phyloP scores from a whole-genome alignment of 2,329 filamentous ascomycete species.

The Chrysoporthe deuterocubensis region DNA sequence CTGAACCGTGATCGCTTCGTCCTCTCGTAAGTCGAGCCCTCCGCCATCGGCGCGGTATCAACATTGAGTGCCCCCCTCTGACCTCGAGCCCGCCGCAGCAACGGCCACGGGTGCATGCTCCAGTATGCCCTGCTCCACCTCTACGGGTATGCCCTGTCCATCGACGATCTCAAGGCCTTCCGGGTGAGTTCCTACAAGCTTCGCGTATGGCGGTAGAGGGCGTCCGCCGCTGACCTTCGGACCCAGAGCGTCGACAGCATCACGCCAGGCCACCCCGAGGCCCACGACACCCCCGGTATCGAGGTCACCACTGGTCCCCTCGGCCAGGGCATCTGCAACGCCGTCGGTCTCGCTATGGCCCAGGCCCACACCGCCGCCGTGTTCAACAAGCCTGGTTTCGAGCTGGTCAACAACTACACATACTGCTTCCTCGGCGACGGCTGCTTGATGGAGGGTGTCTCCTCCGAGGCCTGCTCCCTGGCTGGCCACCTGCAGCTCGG shows the following conservation, averaged over 20 bases:
- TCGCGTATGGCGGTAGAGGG: not conserved
- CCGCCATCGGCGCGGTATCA: slow-evolving; percentile 13
- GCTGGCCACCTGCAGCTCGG: slow-evolving; percentile 97
- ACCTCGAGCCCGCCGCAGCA: slow-evolving; percentile 42
- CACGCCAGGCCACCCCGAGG: slow-evolving; percentile 94
- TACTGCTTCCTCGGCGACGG: slow-evolving; percentile 97
- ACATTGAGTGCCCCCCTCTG: slow-evolving; percentile 19
- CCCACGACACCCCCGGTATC: slow-evolving; percentile 93
- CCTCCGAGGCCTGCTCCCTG: slow-evolving; percentile 86
- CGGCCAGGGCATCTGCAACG: slow-evolving; percentile 95
- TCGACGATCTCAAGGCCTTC: slow-evolving; percentile 96
- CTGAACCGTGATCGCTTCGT: slow-evolving; percentile 98
- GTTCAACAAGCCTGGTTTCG: slow-evolving; percentile 97
- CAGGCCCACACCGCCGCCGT: slow-evolving; percentile 87
- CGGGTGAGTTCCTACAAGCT: slow-evolving; percentile 66
- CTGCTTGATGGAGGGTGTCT: slow-evolving; percentile 98
- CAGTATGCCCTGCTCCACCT: slow-evolving; percentile 98
- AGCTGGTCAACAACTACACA: slow-evolving; percentile 94
- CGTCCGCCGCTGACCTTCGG: not conserved
- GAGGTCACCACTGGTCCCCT: slow-evolving; percentile 98
- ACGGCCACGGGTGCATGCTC: slow-evolving; percentile 99
- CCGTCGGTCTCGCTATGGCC: slow-evolving; percentile 96
- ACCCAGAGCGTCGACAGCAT: slow-evolving; percentile 64
- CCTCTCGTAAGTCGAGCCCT: slow-evolving; percentile 78
- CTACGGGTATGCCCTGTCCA: slow-evolving; percentile 82